A percentile compares a stretch with the other conserved stretches of the same genome.
Evolutionary conservation across 1,284 basidiomycete genomes (phyloP).

Genomic region (Ceratobasidium sp.): DNA sequence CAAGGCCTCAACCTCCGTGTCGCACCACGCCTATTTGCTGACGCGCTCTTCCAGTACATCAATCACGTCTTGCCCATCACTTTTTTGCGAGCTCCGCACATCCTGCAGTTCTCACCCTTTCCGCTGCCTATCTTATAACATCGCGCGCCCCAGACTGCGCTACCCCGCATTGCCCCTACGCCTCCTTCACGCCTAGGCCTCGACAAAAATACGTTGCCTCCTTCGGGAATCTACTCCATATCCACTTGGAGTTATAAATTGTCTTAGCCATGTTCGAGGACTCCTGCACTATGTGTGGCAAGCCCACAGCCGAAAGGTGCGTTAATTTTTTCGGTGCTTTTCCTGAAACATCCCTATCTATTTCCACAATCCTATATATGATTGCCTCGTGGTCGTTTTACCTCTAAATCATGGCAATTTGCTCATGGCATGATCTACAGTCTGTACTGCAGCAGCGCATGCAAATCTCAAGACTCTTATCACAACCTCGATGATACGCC

Average conservation of each 20-base stretch:
- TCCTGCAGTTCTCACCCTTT: background rate
- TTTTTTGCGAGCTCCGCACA: conserved; percentile 34
- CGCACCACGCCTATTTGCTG: background rate
- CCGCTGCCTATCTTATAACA: background rate
- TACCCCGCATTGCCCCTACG: conserved; percentile 22
- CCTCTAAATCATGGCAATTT: conserved; percentile 17
- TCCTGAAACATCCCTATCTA: conserved; percentile 11
- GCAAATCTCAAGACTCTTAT: conserved; percentile 56
- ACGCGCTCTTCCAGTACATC: conserved; percentile 28
- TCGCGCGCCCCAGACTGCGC: background rate
- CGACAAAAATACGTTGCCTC: background rate
- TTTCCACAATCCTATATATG: conserved; percentile 24
- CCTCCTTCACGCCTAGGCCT: conserved; percentile 29
- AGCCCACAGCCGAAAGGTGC: conserved; percentile 45
- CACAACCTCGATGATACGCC: conserved; percentile 40
- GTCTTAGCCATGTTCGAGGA: conserved; percentile 46
- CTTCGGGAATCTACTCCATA: background rate
- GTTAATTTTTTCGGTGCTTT: conserved; percentile 25
- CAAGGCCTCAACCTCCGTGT: conserved; percentile 11
- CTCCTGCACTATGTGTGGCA: conserved; percentile 47
- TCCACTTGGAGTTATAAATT: no score
- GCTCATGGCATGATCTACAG: conserved; percentile 43
- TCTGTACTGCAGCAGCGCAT: conserved; percentile 75
- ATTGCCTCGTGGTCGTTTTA: conserved; percentile 32
- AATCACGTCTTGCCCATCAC: conserved; percentile 26